Conservation (phyloP, 495 filamentous ascomycete genomes). For the Talaromyces thailandensis region DNA sequence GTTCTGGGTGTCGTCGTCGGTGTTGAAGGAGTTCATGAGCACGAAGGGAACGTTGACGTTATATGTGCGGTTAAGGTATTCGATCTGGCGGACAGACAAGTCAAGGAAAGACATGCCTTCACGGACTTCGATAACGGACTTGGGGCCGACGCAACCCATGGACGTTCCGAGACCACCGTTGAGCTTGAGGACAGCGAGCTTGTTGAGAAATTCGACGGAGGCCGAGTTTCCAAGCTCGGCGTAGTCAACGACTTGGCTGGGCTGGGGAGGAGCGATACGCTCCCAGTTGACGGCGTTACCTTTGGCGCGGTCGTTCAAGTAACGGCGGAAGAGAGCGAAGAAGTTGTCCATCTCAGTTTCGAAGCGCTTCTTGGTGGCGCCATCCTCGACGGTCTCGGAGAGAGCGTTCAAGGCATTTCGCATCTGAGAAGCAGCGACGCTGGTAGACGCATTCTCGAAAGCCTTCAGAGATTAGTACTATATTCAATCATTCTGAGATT, state of each 20-base stretch:
- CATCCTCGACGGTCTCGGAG: conserved; percentile 78
- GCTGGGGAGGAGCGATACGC: conserved; percentile 84
- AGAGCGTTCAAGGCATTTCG: conserved; percentile 93
- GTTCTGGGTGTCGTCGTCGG: conserved; percentile 91
- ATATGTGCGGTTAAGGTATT: conserved; percentile 98
- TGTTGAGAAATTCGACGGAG: conserved; percentile 88
- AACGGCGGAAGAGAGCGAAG: conserved; percentile 94
- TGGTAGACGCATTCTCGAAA: conserved; percentile 98
- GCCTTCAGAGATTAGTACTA: conserved; percentile 48
- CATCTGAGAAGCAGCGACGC: conserved; percentile 97
- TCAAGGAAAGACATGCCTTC: conserved; percentile 99
- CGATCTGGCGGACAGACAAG: conserved; percentile 96
- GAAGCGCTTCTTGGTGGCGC: conserved; percentile 78
- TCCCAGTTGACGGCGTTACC: conserved; percentile 93
- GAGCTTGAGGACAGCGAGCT: conserved; percentile 97
- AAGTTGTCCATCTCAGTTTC: conserved; percentile 99
- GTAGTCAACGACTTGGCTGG: conserved; percentile 90
- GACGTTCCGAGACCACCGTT: conserved; percentile 99
- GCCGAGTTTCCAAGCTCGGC: conserved; percentile 74
- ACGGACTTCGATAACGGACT: conserved; percentile 99
- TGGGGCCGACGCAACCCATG: conserved; percentile 98
- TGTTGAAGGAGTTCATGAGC: conserved; percentile 99
- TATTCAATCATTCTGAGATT: not conserved
- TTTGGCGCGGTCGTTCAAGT: conserved; percentile 98
- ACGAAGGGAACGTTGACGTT: conserved; percentile 96